phyloP scores from a whole-genome alignment of 78 protist species.

The Planoprotostelium fungivorum region DNA sequence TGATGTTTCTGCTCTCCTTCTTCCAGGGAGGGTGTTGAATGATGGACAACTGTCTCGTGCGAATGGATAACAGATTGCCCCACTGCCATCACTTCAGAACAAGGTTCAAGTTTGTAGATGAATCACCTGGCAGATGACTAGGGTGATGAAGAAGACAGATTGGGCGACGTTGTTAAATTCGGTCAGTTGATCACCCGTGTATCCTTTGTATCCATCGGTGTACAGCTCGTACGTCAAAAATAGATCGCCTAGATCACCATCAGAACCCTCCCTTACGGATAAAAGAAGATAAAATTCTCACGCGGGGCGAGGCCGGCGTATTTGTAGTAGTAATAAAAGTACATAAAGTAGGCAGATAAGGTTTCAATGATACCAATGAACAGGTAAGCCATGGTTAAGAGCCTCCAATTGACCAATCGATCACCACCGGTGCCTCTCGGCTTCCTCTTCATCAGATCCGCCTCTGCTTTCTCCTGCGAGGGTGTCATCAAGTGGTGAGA shows the following conservation, averaged over 20 bases:
- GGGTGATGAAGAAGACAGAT: conserved; percentile 11
- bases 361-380: not conserved
- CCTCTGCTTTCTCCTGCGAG: conserved; percentile 55
- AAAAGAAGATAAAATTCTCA: not conserved
- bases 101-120: not conserved
- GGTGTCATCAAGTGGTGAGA: not conserved
- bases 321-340: conserved; percentile 20
- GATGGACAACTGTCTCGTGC: conserved; percentile 5
- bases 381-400: not conserved
- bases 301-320: conserved; percentile 18
- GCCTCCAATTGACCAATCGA: conserved; percentile 47
- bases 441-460: conserved; percentile 38
- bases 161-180: not conserved
- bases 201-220: conserved; percentile 4
- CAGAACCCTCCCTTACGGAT: not conserved
- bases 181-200: not conserved
- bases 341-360: not conserved
- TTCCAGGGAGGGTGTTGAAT: conserved; percentile 17
- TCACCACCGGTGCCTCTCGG: conserved; percentile 83
- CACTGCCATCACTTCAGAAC: not conserved
- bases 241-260: conserved; percentile 1
- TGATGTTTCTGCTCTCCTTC: conserved; percentile 15
- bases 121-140: conserved; percentile 3
- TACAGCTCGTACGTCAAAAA: conserved; percentile 8
- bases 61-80: conserved; percentile 19